Conservation (phyloP, 164 flowering plant species). For the Amborella trichopoda region DNA sequence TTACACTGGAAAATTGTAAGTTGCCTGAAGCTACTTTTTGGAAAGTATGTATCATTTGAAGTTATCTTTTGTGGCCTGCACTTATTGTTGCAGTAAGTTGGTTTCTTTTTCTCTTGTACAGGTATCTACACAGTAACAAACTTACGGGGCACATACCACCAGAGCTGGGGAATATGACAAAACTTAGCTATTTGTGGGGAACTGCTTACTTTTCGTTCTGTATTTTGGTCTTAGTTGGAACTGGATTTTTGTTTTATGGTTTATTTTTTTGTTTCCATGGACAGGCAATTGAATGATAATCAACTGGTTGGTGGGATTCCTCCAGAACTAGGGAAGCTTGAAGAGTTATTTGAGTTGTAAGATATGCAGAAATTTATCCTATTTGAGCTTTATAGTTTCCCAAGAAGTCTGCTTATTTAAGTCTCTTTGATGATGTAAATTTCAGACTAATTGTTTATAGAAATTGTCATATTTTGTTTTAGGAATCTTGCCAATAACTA, state of each 20-base stretch:
- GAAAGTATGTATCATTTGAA: background rate
- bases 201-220: background rate
- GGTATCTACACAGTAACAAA: constrained; percentile 88
- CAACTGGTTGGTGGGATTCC: constrained; percentile 62
- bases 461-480: background rate
- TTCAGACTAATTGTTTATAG: too few species aligned
- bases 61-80: too few species aligned
- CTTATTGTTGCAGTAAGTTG: background rate
- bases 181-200: constrained; percentile 84
- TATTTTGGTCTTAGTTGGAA: background rate
- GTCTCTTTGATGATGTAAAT: too few species aligned
- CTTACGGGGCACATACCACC: constrained; percentile 84
- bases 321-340: constrained; percentile 79
- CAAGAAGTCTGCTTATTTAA: background rate
- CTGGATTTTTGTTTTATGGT: background rate
- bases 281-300: constrained; percentile 80
- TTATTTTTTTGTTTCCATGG: background rate
- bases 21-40: background rate
- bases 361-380: too few species aligned
- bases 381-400: too few species aligned
- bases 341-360: constrained; percentile 80
- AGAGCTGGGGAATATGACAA: constrained; percentile 93
- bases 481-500: constrained; percentile 82
- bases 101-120: constrained; percentile 7
- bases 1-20: constrained; percentile 88